Conservation (phyloP, 2,329 filamentous ascomycete species). For the Ceratocystis alfenasii region DNA sequence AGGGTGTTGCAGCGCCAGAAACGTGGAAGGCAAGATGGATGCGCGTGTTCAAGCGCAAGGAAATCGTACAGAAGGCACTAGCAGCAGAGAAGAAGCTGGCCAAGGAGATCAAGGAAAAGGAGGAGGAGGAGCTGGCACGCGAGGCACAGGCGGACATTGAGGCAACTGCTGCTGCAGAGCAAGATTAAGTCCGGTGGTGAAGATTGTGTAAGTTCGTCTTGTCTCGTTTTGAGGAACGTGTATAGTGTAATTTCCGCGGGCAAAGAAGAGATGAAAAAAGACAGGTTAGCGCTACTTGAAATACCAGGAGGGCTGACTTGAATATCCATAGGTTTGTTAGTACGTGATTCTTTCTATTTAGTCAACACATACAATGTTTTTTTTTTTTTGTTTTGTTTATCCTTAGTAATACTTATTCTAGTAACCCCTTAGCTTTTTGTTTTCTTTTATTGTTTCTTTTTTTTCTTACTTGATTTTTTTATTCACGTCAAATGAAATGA, state of each 20-base stretch:
- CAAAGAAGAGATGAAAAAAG: constrained; percentile 1
- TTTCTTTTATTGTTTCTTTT: neutral
- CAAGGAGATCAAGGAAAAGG: constrained; percentile 19
- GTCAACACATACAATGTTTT: neutral
- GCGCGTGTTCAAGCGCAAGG: constrained; percentile 68
- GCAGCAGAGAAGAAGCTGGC: constrained; percentile 14
- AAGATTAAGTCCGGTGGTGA: neutral
- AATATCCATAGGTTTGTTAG: constrained; percentile 10
- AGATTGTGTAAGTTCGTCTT: neutral
- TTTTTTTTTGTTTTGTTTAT: neutral
- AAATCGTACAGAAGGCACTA: constrained; percentile 72
- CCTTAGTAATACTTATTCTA: neutral
- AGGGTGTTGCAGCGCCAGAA: constrained; percentile 38
- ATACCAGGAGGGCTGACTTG: no score
- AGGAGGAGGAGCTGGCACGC: constrained; percentile 28
- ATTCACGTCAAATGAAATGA: neutral
- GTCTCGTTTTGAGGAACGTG: neutral
- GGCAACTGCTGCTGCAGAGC: constrained; percentile 5
- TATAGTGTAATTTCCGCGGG: neutral
- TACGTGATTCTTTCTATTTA: constrained; percentile 5
- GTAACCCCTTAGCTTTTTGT: neutral
- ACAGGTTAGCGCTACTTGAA: neutral
- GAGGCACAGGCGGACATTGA: constrained; percentile 26
- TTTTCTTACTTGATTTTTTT: neutral
- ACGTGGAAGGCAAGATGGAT: constrained; percentile 81